Evolutionary conservation across 2,329 filamentous ascomycete genomes (phyloP), one percentile per base, ranked within the genome.

Genomic region (Talaromyces piceae): DNA sequence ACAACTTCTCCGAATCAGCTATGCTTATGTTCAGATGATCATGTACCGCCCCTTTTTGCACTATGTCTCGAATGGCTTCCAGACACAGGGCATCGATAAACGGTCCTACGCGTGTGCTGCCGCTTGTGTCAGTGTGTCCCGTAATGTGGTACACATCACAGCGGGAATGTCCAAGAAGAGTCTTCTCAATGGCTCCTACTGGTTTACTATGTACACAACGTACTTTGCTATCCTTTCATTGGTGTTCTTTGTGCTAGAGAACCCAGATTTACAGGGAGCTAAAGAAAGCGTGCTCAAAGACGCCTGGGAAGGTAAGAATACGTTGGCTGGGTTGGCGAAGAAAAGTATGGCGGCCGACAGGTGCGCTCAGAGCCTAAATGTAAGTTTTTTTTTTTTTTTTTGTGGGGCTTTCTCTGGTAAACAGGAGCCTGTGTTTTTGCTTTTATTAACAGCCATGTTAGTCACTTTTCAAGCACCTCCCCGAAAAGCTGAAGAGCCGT

Each of bases 301-400:
- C 69, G 91, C 91, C 0, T 78, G 83, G 54, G 86, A 89, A 56
- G 93, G 91, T 16, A 87, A 87, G 62, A 85, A 91, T 57, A 88
- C 91, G 56, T 80, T 97, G 54, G 81, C 83, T 47, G 83, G 82
- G 13, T 77, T 97, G 52, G 86, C 90, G 2, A 83, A 87, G 60
- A 85, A 86, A 61, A 96, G 90, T 63, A 79, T 94, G 76, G 90
- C 91, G 30, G 93, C 93, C 3, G 89, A 96, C 64, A 79, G 88
- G 55, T 93, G 94, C 61, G 88, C 87, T 1, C 78, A 77, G 43
- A 86, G 88, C 37, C 76, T 98, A 25, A 80, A 83, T 64, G 88
- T 91, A 76, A 67, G 81, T 28, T 71, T 4, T 39, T 27, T 22
- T 41, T 9, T 53, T 13, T 20, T 30, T 31, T 18, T 20, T 8